Conservation (phyloP, 2,329 filamentous ascomycete species). For the Gaeumannomyces sp. region DNA sequence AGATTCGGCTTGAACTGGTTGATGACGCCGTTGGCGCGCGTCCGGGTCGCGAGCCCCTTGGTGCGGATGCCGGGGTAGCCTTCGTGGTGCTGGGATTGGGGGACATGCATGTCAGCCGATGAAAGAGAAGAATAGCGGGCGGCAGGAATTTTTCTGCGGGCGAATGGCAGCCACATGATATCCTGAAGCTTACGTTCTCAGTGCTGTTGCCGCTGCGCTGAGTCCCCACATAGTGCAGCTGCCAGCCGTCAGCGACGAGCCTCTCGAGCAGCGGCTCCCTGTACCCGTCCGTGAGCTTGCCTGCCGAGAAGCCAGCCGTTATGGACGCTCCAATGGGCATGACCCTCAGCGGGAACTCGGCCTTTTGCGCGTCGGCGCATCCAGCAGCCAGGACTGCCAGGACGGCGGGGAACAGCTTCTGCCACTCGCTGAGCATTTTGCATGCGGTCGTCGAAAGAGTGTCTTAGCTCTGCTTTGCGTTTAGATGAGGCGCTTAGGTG, state of each 20-base stretch:
- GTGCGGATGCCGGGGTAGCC: slow-evolving; percentile 10
- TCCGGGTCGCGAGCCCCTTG: slow-evolving; percentile 4
- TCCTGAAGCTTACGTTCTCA: background rate
- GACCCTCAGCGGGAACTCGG: slow-evolving; percentile 6
- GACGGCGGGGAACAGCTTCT: slow-evolving; percentile 1
- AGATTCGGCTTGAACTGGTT: slow-evolving; percentile 7
- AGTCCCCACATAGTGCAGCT: slow-evolving; percentile 6
- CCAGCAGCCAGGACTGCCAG: slow-evolving; percentile 1
- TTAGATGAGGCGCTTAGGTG: too few species aligned
- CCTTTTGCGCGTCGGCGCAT: background rate
- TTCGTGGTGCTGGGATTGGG: slow-evolving; percentile 5
- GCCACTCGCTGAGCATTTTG: background rate
- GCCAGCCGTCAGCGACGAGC: slow-evolving; percentile 6
- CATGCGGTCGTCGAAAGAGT: background rate
- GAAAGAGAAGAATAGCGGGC: background rate
- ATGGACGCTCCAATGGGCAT: slow-evolving; percentile 11
- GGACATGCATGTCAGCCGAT: background rate
- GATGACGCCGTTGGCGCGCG: slow-evolving; percentile 2
- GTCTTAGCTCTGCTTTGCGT: too few species aligned
- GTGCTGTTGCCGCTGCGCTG: slow-evolving; percentile 1
- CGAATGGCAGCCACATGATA: too few species aligned
- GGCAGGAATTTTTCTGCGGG: too few species aligned
- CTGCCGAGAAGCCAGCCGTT: slow-evolving; percentile 7
- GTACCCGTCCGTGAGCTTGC: slow-evolving; percentile 8
- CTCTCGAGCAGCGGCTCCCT: slow-evolving; percentile 6